Base-by-base conservation (phyloP, 129 eudicot genomes). In the Cynara cardunculus region DNA sequence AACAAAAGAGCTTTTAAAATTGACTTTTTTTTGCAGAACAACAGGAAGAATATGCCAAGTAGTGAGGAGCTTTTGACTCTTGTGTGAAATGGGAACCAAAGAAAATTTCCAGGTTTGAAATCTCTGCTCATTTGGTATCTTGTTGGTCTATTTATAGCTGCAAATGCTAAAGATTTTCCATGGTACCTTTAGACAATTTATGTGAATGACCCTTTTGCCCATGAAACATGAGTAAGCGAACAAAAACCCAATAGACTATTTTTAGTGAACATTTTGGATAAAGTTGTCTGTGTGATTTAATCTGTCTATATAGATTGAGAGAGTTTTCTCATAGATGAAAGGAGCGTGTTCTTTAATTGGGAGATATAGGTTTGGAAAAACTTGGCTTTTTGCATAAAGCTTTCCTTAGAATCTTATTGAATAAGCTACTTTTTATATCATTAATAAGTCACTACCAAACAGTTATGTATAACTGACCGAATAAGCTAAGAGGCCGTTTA, bases 141-240 rank as follows among this genome's bases (percentile, higher is more conserved):
- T 25, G 71, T 73, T 79, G 85, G 61, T 69, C 76, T 86, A 87
- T 84, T 91, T 89, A 91, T 91, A 89, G 89, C 72, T 74, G 78
- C 78, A 77, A 81, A 74, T 3, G 62, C 25, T 49, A 66, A 66
- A 68, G 84, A 9, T 77, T 76, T 85, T 80, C 30, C 3, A 25
- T 19, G 73, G 73, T 9, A 70, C 65, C 41, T 64, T 65, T 1
- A 27, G 25, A 72, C 25, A 41, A 34, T 34, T 73, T 69, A 27
- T 77, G 69, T 68, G 27, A 72, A 77, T 77, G 83, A 77, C 86
- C 5, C 0, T 69, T 25, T 59, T 74, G 37, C 79, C 84, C 81
- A 8, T 82, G 62, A 13, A 25, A 39, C 31, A n/a, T 34, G 19
- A 69, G 13, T 35, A 35, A 13, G 64, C 16, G 2, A 21, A 24